phyloP scores from a whole-genome alignment of 148 eudicot genomes.

The Chenopodium formosanum region DNA sequence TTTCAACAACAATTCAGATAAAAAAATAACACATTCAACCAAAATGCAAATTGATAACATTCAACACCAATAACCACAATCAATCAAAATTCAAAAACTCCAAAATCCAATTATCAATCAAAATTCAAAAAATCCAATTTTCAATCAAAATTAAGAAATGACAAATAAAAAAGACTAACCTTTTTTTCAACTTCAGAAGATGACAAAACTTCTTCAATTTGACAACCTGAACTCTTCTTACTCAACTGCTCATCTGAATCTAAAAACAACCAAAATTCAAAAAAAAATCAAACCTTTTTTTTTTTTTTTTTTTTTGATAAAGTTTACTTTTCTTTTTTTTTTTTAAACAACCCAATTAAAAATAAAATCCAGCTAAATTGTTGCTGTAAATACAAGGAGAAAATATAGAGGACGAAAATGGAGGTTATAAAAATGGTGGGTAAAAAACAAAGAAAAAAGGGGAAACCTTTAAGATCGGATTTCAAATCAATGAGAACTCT shows the following conservation, averaged over 20 bases:
- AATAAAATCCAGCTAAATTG: neutral
- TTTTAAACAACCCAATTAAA: neutral
- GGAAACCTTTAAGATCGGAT: constrained; percentile 68
- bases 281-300: neutral
- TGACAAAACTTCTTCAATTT: constrained; percentile 15
- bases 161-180: constrained; percentile 29
- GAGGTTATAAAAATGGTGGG: neutral
- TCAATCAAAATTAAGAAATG: neutral
- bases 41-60: neutral
- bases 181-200: constrained; percentile 34
- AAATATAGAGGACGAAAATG: constrained; percentile 19
- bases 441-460: neutral
- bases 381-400: constrained; percentile 2
- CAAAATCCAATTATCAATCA: neutral
- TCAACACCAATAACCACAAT: neutral
- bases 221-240: constrained; percentile 14
- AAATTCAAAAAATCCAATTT: neutral
- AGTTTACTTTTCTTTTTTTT: too few relatives aligned
- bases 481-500: constrained; percentile 67
- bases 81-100: neutral
- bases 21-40: neutral
- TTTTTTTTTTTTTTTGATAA: neutral
- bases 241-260: constrained; percentile 40
- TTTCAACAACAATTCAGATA: neutral
- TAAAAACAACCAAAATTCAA: constrained; percentile 8